Evolutionary conservation across 805 yeast species (phyloP).

Genomic region (Komagataella phaffii): DNA sequence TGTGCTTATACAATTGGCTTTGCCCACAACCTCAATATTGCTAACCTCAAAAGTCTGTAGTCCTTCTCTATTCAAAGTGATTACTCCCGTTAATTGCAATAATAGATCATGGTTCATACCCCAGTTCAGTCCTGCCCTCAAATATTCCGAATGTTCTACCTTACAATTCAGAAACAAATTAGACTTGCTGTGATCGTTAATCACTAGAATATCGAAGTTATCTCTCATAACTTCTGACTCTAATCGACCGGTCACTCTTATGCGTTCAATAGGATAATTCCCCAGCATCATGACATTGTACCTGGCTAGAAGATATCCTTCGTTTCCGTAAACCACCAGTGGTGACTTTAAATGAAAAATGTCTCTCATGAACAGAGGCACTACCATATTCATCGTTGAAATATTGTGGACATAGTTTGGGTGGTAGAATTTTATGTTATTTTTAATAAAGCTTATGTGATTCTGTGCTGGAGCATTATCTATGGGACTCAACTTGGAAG

Average conservation of each 20-base stretch:
- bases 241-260: constrained; percentile 23
- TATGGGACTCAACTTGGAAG: background rate
- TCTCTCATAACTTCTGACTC: constrained; percentile 16
- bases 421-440: constrained; percentile 17
- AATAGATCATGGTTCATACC: background rate
- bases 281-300: constrained; percentile 16
- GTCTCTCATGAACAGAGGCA: constrained; percentile 21
- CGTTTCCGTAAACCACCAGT: constrained; percentile 13
- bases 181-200: background rate
- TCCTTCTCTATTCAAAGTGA: background rate
- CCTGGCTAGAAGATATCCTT: constrained; percentile 8
- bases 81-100: background rate
- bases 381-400: constrained; percentile 11
- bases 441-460: constrained; percentile 12
- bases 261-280: constrained; percentile 27
- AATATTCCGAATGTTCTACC: background rate
- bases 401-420: constrained; percentile 22
- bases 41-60: background rate
- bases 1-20: background rate
- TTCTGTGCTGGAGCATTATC: constrained; percentile 10
- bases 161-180: background rate
- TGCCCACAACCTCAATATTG: background rate
- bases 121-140: background rate
- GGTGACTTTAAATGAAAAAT: constrained; percentile 9
- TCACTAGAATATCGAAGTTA: background rate